phyloP scores from a whole-genome alignment of 768 basidiomycete species.

The Podaxis sp. region DNA sequence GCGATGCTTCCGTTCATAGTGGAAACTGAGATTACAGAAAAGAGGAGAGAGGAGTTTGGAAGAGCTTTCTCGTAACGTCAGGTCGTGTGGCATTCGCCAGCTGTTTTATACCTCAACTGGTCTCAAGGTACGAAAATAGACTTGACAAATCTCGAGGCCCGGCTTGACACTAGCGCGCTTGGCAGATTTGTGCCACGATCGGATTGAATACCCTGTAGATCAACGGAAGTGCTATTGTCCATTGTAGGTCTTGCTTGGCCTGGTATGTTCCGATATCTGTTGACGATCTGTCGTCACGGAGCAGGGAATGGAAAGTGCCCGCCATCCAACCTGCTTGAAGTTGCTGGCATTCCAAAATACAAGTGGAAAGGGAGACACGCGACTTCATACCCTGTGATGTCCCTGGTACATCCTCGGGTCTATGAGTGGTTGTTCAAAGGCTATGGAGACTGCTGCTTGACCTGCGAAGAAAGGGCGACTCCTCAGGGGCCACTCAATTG shows the following conservation, averaged over 20 bases:
- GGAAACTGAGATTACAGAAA: background rate
- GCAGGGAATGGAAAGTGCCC: background rate
- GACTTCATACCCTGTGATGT: background rate
- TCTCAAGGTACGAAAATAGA: constrained; percentile 9
- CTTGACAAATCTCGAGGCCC: constrained; percentile 8
- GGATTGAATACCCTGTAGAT: background rate
- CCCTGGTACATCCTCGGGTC: background rate
- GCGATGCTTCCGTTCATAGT: background rate
- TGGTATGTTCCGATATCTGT: background rate
- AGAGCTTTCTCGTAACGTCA: background rate
- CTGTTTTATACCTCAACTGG: constrained; percentile 5
- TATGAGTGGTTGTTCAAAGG: background rate
- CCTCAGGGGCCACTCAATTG: background rate
- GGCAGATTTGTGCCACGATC: constrained; percentile 6
- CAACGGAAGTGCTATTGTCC: background rate
- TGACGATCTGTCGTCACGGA: background rate
- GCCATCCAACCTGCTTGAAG: background rate
- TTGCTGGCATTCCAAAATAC: background rate
- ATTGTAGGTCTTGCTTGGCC: background rate
- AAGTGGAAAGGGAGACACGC: background rate
- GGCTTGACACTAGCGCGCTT: background rate
- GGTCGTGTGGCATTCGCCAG: background rate
- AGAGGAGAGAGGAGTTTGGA: background rate
- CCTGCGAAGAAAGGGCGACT: background rate
- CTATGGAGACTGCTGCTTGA: background rate